Evolutionary conservation across 768 basidiomycete genomes (phyloP), one percentile per base, ranked within the genome.

Genomic region (Tubosaeta brunneosetosa): DNA sequence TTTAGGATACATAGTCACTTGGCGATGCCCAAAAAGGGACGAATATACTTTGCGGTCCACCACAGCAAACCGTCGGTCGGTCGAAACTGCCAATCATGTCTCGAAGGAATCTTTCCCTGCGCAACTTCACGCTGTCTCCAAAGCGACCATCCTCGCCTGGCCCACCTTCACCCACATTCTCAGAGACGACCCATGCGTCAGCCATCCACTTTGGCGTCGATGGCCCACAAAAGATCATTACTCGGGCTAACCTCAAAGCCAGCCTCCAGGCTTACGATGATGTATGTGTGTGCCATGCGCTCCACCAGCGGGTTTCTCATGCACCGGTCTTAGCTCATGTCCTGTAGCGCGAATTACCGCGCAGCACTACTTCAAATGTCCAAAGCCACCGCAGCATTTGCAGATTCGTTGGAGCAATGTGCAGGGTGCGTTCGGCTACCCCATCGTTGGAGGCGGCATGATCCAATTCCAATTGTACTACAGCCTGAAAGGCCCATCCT

Each of bases 91-190:
- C 44, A 44, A 50, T 34, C 55, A 78, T 77, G 76, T 72, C 82
- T 73, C 76, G 77, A 56, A 69, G 69, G 55, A 73, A 83, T 61
- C 79, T 79, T 56, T 82, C 83, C 14, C 73, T 88, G 27, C 81
- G 78, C 55, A 72, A 74, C 27, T 71, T 85, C 31, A 67, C 78
- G 9, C 65, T 83, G 72, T 70, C 76, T 54, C 66, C 74, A 64
- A 71, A 59, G 49, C 73, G 76, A 50, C 72, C 69, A 48, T 66
- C 73, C 4, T 81, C 83, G 6, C 76, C 83, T 49, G 70, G 74
- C 34, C 84, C 87, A 50, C 87, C 88, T 2, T 93, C 91, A 25
- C 91, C 91, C 48, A 90, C 91, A 3, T 90, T 87, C 71, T 86
- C 88, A 29, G 89, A 91, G 17, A 74, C 81, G 22, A 93, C 91